Percentiles rank a stretch among this genome's conserved stretches.
Conservation (phyloP, 192 early-diverging fungal genomes). For the Rhizophagus sp. region DNA sequence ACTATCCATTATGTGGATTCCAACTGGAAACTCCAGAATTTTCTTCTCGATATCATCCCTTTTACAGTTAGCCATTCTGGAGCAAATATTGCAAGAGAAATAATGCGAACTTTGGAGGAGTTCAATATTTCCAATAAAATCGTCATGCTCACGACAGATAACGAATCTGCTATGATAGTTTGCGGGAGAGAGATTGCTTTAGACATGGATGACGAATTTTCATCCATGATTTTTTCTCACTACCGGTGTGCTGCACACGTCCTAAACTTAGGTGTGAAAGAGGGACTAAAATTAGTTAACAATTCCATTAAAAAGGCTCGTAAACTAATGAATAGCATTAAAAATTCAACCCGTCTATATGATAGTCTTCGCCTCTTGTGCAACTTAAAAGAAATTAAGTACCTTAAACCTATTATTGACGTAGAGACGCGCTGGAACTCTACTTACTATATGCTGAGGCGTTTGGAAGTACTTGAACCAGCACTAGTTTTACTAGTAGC, state of each 20-base stretch:
- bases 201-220: not conserved
- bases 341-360: not conserved
- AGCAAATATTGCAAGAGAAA: not conserved
- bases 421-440: conserved; percentile 2
- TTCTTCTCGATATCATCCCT: conserved; percentile 18
- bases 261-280: not conserved
- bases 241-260: not conserved
- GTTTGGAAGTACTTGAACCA: too few relatives aligned
- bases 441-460: conserved; percentile 6
- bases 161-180: conserved; percentile 2
- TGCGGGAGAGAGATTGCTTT: not conserved
- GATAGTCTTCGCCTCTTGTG: not conserved
- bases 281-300: not conserved
- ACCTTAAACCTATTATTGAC: conserved; percentile 15
- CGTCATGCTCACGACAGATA: not conserved
- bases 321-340: not conserved
- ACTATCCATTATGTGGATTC: conserved; percentile 22
- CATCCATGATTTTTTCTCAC: not conserved
- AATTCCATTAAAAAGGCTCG: not conserved
- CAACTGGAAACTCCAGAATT: not conserved
- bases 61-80: not conserved
- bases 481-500: too few relatives aligned
- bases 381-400: not conserved
- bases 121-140: not conserved
- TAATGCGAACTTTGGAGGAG: not conserved